Evolutionary conservation across 495 filamentous ascomycete genomes (phyloP).

Genomic region (Hyphodiscus hymeniophilus): DNA sequence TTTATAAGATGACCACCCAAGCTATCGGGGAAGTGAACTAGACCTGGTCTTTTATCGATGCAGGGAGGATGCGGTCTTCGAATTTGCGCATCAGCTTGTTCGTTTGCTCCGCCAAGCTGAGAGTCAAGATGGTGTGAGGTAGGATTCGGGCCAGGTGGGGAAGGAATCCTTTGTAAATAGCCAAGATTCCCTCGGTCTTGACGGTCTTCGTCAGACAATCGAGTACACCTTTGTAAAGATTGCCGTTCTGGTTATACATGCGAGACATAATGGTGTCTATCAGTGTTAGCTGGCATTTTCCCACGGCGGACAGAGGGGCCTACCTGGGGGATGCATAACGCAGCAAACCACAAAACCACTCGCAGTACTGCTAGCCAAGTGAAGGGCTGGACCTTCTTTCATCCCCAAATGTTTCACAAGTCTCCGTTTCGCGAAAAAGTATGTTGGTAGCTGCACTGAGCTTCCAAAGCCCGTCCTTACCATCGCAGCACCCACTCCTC

Average conservation of each 20-base stretch:
- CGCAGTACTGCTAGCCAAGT: conserved; percentile 78
- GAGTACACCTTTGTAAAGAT: conserved; percentile 84
- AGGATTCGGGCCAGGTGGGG: conserved; percentile 91
- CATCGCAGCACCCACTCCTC: conserved; percentile 92
- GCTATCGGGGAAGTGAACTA: not conserved
- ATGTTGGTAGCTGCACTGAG: conserved; percentile 92
- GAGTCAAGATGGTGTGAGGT: conserved; percentile 87
- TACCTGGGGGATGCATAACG: conserved; percentile 96
- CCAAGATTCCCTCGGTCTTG: conserved; percentile 79
- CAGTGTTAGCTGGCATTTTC: not conserved
- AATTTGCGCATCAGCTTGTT: conserved; percentile 80
- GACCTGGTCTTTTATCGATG: conserved; percentile 14
- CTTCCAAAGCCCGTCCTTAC: conserved; percentile 92
- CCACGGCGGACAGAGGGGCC: too few species aligned
- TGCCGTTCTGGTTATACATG: conserved; percentile 98
- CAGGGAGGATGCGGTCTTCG: conserved; percentile 55
- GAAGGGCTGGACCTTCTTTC: conserved; percentile 83
- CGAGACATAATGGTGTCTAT: conserved; percentile 96
- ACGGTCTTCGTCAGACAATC: conserved; percentile 91
- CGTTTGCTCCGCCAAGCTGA: conserved; percentile 93
- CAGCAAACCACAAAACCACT: conserved; percentile 96
- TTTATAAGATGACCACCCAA: conserved; percentile 16
- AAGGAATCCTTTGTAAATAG: conserved; percentile 97
- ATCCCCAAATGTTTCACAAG: conserved; percentile 74
- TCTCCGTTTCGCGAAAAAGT: conserved; percentile 93